Evolutionary conservation across 306 rosid genomes (phyloP).

Genomic region (Trifolium dubium): DNA sequence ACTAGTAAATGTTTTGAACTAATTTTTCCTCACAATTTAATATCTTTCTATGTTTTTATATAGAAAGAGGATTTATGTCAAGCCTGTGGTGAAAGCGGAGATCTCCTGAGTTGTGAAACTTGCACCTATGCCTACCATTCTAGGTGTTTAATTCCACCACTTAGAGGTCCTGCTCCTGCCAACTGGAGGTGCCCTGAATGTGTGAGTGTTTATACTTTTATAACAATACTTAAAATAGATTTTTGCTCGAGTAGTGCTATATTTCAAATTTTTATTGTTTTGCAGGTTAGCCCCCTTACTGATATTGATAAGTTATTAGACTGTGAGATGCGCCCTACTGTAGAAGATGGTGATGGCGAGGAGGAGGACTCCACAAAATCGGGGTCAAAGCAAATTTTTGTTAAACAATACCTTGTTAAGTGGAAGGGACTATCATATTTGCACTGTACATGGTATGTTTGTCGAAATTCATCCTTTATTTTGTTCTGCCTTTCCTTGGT

Average conservation of each 20-base stretch:
- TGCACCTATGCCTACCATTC: conserved; percentile 89
- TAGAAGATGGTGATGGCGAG: conserved; percentile 65
- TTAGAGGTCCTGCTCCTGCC: conserved; percentile 64
- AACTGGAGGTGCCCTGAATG: conserved; percentile 99
- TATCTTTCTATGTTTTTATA: conserved; percentile 16
- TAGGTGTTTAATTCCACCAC: conserved; percentile 83
- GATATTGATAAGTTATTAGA: conserved; percentile 94
- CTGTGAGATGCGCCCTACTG: conserved; percentile 94
- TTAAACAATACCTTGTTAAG: conserved; percentile 96
- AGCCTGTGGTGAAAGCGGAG: conserved; percentile 85
- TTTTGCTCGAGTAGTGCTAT: conserved; percentile 39
- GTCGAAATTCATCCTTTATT: conserved; percentile 31
- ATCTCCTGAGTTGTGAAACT: conserved; percentile 81
- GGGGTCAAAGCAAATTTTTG: conserved; percentile 84
- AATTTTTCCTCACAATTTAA: conserved; percentile 8
- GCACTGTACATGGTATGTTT: conserved; percentile 88
- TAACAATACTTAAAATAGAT: conserved; percentile 23
- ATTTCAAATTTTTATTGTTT: conserved; percentile 13
- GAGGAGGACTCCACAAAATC: conserved; percentile 63
- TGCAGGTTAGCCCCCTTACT: conserved; percentile 94
- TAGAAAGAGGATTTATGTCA: conserved; percentile 95
- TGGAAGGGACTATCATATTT: conserved; percentile 95
- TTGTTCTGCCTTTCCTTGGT: conserved; percentile 18
- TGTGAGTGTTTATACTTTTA: conserved; percentile 58
- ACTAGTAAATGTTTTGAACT: conserved; percentile 16